Conservation (phyloP, 2,329 filamentous ascomycete genomes). For the Ascochyta clinopodiicola region DNA sequence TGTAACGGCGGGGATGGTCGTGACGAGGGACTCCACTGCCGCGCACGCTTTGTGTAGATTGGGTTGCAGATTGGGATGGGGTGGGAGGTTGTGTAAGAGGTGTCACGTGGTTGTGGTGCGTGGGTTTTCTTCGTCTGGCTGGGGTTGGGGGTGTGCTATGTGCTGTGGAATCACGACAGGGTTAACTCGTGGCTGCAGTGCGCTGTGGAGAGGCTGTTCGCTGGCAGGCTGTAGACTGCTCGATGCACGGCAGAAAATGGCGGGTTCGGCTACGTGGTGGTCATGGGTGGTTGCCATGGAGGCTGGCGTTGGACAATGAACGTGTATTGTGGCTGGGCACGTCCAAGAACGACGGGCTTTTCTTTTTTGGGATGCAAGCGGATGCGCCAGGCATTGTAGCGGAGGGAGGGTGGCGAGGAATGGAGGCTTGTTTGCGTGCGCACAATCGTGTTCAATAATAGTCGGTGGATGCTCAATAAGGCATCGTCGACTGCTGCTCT, state of each 20-base stretch:
- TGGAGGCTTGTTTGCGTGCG: neutral
- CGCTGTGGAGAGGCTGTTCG: neutral
- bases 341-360: neutral
- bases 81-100: no score
- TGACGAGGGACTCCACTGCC: no score
- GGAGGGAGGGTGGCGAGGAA: neutral
- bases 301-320: neutral
- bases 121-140: no score
- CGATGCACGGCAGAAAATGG: no score
- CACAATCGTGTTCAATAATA: neutral
- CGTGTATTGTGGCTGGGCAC: neutral
- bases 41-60: no score
- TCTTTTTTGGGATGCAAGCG: constrained; percentile 5
- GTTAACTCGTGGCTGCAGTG: neutral
- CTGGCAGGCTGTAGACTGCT: neutral
- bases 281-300: neutral
- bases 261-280: neutral
- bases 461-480: neutral
- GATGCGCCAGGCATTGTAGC: neutral
- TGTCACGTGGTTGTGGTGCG: no score
- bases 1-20: no score
- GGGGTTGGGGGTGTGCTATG: no score
- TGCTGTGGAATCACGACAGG: no score
- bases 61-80: no score
- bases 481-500: neutral